phyloP scores from a whole-genome alignment of 305 asterid species.

The Solanum chacoense region DNA sequence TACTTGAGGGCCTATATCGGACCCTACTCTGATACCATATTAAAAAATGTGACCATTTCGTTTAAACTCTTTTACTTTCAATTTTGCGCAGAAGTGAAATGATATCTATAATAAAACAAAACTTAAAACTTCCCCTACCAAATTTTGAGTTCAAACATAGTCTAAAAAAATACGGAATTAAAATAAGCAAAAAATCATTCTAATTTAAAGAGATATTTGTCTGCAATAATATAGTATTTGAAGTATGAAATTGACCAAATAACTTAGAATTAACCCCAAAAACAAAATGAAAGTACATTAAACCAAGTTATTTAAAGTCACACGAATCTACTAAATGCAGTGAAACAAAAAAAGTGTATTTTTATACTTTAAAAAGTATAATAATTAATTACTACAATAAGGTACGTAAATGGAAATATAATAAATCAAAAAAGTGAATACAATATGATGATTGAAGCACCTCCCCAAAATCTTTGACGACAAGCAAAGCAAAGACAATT shows the following conservation, averaged over 20 bases:
- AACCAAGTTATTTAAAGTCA: background rate
- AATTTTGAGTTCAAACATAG: background rate
- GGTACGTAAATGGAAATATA: background rate
- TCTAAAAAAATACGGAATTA: background rate
- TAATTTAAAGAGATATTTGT: background rate
- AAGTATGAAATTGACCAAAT: too few species aligned
- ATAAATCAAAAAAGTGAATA: background rate
- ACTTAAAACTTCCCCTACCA: background rate
- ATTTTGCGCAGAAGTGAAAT: background rate
- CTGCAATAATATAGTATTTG: background rate
- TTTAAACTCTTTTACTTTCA: background rate
- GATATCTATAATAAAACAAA: background rate
- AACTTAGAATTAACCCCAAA: background rate
- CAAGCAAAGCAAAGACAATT: slow-evolving; percentile 9
- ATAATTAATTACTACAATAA: background rate
- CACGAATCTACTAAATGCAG: background rate
- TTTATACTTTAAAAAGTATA: background rate
- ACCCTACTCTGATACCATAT: background rate
- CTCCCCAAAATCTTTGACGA: background rate
- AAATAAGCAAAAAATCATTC: background rate
- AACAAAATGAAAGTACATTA: too few species aligned
- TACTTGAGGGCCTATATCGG: background rate
- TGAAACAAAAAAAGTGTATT: background rate
- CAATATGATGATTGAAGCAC: background rate
- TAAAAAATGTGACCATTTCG: fast-evolving